Conservation (phyloP, 1,139 yeast genomes). For the Spathaspora sp. region DNA sequence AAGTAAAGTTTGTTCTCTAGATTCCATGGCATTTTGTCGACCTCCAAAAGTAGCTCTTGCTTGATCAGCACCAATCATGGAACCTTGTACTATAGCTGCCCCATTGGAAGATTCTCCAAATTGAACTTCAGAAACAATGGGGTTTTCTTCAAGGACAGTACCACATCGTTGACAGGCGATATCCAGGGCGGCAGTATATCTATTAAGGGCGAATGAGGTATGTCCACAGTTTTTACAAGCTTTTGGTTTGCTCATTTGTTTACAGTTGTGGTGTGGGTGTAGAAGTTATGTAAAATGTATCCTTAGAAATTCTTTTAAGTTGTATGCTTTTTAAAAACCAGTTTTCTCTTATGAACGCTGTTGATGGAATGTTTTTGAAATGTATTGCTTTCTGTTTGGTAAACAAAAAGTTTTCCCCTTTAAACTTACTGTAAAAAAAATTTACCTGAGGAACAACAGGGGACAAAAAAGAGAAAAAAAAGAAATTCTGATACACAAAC, state of each 20-base stretch:
- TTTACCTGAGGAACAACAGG: neutral
- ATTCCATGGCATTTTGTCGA: constrained; percentile 70
- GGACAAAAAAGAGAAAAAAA: neutral
- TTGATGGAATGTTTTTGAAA: neutral
- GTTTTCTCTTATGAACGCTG: neutral
- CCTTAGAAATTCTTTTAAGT: no score
- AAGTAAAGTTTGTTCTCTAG: constrained; percentile 82
- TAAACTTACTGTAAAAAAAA: neutral
- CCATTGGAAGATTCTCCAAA: constrained; percentile 92
- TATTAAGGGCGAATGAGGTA: constrained; percentile 31
- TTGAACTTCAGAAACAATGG: constrained; percentile 92
- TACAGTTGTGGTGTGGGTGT: constrained; percentile 5
- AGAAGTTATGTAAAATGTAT: neutral
- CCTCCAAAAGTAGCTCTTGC: constrained; percentile 69
- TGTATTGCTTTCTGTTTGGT: neutral
- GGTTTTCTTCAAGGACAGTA: constrained; percentile 83
- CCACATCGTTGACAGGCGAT: constrained; percentile 83
- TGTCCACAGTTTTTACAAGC: constrained; percentile 36
- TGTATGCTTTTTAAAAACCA: neutral
- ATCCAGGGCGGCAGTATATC: constrained; percentile 66
- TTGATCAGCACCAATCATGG: constrained; percentile 89
- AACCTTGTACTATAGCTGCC: constrained; percentile 94
- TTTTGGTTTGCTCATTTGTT: constrained; percentile 12
- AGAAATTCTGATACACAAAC: neutral
- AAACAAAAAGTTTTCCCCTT: neutral